Evolutionary conservation across 129 eudicot species (phyloP).

Genomic region (Lactuca sativa): DNA sequence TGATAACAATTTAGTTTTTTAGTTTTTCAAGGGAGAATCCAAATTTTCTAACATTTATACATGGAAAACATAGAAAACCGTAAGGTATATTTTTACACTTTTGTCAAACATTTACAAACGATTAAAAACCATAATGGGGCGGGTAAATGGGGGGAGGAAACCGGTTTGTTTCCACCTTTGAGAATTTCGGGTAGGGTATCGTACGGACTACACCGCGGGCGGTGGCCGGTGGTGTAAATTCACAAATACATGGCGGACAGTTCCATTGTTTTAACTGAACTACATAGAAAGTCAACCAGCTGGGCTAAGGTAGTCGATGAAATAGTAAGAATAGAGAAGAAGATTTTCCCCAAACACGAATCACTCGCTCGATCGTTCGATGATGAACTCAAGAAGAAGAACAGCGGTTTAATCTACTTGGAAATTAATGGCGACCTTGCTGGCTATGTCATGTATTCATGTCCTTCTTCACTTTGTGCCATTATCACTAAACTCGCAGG

Average conservation of each 20-base stretch:
- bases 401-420: constrained; percentile 62
- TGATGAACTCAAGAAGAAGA: constrained; percentile 65
- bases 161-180: too few relatives aligned
- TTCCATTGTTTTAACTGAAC: constrained; percentile 43
- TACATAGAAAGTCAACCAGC: constrained; percentile 43
- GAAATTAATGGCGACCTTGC: constrained; percentile 52
- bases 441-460: constrained; percentile 85
- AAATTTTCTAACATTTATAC: too few relatives aligned
- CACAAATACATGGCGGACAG: constrained; percentile 20
- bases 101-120: too few relatives aligned
- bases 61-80: too few relatives aligned
- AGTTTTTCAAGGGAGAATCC: too few relatives aligned
- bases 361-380: constrained; percentile 77
- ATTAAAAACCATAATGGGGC: too few relatives aligned
- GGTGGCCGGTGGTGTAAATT: not conserved
- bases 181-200: too few relatives aligned
- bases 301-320: constrained; percentile 56
- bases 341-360: constrained; percentile 87
- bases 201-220: not conserved
- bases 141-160: too few relatives aligned
- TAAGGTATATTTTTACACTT: too few relatives aligned
- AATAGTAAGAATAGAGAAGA: constrained; percentile 75
- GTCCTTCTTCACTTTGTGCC: constrained; percentile 81
- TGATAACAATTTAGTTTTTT: too few relatives aligned
- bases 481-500: constrained; percentile 85